Evolutionary conservation across 768 basidiomycete species (phyloP), one percentile per base, ranked within the genome.

Genomic region (Boletus barrowsii): DNA sequence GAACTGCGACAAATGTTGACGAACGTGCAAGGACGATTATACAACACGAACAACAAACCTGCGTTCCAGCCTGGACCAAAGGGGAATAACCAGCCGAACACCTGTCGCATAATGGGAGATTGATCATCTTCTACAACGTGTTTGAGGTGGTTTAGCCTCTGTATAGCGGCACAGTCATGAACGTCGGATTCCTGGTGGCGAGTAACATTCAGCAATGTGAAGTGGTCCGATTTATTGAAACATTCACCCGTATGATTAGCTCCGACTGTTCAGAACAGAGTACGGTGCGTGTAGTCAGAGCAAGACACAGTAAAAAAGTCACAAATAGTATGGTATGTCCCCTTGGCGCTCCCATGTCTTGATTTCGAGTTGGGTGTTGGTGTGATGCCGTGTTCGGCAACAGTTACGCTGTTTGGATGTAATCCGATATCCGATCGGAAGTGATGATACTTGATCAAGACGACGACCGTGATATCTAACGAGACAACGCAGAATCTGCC

Each of bases 11-110:
- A 50, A 55, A 56, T 44, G 32, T 60, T 68, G 45, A 67, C 52
- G 57, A 63, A 60, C 49, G 63, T 54, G 62, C 45, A 44, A 64
- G 17, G 42, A 40, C 18, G 26, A 47, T 29, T 17, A 52, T 44
- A 36, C 46, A 49, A 37, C 30, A 32, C 20, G 22, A 51, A 49
- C 45, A 36, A 68, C 69, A 18, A 49, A 81, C 81, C 78, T 37
- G 90, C 87, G 71, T 93, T 94, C 86, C 86, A 90, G 8, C 83
- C 93, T 54, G 91, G 92, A 33, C 90, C 88, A 65, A 95, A 96
- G 35, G 93, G 93, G 67, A 96, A 96, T 54, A 94, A 73, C 75
- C 82, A 82, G 5, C 80, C 76, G 72, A 95, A 95, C 35, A 92
- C 77, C 63, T 84, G 81, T 52, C 87, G 86, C 84, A 93, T 83